Base-by-base conservation (phyloP, 2,329 filamentous ascomycete species). In the Colletotrichum lindemuthianum region DNA sequence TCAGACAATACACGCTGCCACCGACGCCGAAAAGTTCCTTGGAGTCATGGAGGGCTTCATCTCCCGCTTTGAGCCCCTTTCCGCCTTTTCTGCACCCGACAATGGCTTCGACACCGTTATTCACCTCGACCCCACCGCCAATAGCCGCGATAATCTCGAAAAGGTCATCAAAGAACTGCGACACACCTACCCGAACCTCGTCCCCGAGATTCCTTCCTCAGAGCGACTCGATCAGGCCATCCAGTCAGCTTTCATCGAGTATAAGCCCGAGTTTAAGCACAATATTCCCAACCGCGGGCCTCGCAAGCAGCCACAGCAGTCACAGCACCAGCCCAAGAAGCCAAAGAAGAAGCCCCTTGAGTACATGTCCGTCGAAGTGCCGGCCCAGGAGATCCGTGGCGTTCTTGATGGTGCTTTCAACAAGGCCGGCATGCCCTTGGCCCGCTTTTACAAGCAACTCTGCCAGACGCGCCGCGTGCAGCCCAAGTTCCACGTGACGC, bases 41-140 rank as follows among this genome's bases (percentile, higher is more conserved):
- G 87, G 88, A 6, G 97, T 99, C 70, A 98, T 99, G 96, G 92
- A 97, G 70, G 92, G 93, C 3, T 99, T 99, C 78, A 84, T 99
- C 69, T 77, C 86, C 11, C 88, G 96, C 40, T 98, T 97, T 74
- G 91, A 99, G 78, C 86, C 90, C 16, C 84, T 93, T 63, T 86
- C 94, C 68, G 79, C 84, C 1, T 84, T 88, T 15, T 79, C 79
- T 8, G 76, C 79, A n/a, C 94, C 96, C 1, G 96, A 99, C 73
- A 83, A 89, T 68, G 84, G 85, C 7, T 99, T 99, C 71, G 92
- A 97, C 72, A 80, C 88, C 4, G 82, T 97, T 47, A 96, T 99
- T 72, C 86, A 97, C 69, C 86, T 99, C 1, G 90, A 98, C 70
- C 90, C 93, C 7, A 82, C 87, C 4, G 84, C 84, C 2, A 88